phyloP scores from a whole-genome alignment of 148 eudicot genomes.

The Nepenthes gracilis region DNA sequence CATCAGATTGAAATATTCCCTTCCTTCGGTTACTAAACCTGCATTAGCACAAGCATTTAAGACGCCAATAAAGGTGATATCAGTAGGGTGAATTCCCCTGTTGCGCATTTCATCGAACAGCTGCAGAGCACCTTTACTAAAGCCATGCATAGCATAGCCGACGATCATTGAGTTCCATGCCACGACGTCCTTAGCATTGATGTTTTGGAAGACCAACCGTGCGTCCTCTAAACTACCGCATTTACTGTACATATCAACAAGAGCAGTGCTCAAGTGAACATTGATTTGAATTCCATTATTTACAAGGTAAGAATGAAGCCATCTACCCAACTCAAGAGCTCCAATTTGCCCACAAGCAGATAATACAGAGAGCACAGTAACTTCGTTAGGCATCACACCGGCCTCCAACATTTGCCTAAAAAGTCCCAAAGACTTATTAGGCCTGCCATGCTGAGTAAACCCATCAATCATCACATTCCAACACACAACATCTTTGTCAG shows the following conservation, averaged over 20 bases:
- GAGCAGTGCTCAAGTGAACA: conserved; percentile 56
- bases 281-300: conserved; percentile 24
- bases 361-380: conserved; percentile 49
- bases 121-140: conserved; percentile 40
- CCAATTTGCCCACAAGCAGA: conserved; percentile 89
- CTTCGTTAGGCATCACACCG: conserved; percentile 41
- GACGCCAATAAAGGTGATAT: conserved; percentile 71
- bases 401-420: conserved; percentile 51
- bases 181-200: conserved; percentile 56
- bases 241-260: conserved; percentile 86
- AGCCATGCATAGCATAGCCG: conserved; percentile 79
- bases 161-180: conserved; percentile 80
- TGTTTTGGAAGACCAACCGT: conserved; percentile 42
- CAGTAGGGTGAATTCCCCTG: conserved; percentile 42
- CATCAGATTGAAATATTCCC: conserved; percentile 45
- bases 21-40: conserved; percentile 58
- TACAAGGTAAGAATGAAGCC: conserved; percentile 71
- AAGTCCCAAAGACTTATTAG: conserved; percentile 49
- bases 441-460: conserved; percentile 53
- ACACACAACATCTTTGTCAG: conserved; percentile 66
- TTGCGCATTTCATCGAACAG: conserved; percentile 38
- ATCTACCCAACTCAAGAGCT: conserved; percentile 60
- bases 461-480: conserved; percentile 98
- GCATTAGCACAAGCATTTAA: conserved; percentile 82
- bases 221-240: conserved; percentile 84